These are phyloP conservation scores for Isoetes taiwanensis DNA, from an alignment of 75 land plant species.

Conservation along the genomic window DNA sequence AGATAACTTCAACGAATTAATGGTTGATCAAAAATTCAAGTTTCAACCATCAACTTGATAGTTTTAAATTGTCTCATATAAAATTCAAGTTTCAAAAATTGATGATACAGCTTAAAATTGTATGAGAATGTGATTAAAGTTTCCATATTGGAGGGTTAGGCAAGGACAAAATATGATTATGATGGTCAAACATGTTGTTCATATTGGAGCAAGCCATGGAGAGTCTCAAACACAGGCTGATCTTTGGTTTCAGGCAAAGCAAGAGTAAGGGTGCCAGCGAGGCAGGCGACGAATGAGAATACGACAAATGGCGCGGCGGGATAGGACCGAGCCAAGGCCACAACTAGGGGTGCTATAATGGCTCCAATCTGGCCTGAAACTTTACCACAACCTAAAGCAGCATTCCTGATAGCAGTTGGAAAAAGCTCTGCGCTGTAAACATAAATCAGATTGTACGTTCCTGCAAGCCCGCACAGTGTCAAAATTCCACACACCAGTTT, in stretches of 20 bases:
- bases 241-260: slow-evolving; percentile 6
- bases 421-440: background rate
- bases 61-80: too few species aligned
- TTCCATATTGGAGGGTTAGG: too few species aligned
- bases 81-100: too few species aligned
- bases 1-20: too few species aligned
- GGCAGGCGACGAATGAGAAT: slow-evolving; percentile 19
- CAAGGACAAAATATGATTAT: too few species aligned
- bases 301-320: background rate
- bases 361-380: background rate
- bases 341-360: background rate
- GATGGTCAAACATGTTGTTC: background rate
- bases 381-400: background rate
- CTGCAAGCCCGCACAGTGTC: background rate
- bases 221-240: background rate
- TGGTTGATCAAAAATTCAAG: too few species aligned
- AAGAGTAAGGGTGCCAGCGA: slow-evolving; percentile 15
- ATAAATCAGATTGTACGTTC: background rate
- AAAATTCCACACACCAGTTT: background rate
- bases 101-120: too few species aligned
- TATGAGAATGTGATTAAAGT: too few species aligned
- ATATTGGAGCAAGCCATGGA: background rate
- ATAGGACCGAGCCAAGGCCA: background rate
- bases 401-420: background rate
- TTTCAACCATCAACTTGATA: too few species aligned